Evolutionary conservation across 1,284 basidiomycete species (phyloP), one percentile per base, ranked within the genome.

Genomic region (Tetrapyrgos nigripes): DNA sequence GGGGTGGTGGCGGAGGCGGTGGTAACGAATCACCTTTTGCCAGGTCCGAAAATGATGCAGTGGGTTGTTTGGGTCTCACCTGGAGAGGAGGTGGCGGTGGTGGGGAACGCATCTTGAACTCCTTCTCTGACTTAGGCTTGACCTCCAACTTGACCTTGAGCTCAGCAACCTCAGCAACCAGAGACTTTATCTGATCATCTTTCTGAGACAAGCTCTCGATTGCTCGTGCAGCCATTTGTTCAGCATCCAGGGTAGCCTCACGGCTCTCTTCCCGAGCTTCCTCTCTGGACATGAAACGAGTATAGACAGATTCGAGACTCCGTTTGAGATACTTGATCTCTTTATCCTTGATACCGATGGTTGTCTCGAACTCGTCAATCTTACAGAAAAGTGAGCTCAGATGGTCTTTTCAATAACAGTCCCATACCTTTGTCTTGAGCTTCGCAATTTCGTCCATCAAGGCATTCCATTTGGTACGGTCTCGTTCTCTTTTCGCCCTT

Each of bases 271-370:
- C 80, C 57, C 80, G 73, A 33, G 65, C 63, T 64, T 84, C 79
- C 64, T 83, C 79, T 43, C 79, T 73, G 3, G 83, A 77, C 9
- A 81, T 80, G 70, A 95, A 90, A 17, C 91, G 83, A 19, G 88
- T 89, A 70, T 93, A 93, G 6, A 96, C 90, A 6, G 91, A 90
- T 71, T 94, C 92, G 43, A 97, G 78, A 13, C 92, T 91, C 14
- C 90, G 87, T 68, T 94, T 94, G 49, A 95, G 80, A 66, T 89
- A 92, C 1, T 84, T 68, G 52, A 91, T 82, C 61, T 94, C 91
- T 67, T 92, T 93, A 61, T 89, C 85, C 67, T 87, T 90, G 55
- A 81, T 75, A 11, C 75, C 73, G 2, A 87, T 50, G 2, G 72
- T 66, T 4, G 70, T 70, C 52, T 90, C 87, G 43, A 86, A 70